A percentile compares a stretch with the other conserved stretches of the same genome.
Conservation (phyloP, 1,139 yeast genomes). For the Citeromyces hawaiiensis region DNA sequence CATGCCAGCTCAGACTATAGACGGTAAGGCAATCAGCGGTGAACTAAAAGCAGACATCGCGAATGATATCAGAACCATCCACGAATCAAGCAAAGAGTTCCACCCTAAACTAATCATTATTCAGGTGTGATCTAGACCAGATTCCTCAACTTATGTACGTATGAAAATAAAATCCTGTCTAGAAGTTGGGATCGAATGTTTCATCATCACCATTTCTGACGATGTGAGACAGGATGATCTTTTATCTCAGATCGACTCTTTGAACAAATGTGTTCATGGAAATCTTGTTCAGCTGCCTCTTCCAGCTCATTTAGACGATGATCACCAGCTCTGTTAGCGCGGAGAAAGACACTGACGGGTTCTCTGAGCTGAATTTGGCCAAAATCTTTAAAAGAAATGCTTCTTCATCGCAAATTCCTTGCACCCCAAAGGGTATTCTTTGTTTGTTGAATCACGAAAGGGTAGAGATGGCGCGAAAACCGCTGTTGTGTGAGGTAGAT, state of each 20-base stretch:
- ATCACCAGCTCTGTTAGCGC: conserved; percentile 69
- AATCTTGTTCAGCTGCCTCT: conserved; percentile 84
- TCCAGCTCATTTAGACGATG: conserved; percentile 72
- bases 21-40: conserved; percentile 17
- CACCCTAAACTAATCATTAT: conserved; percentile 54
- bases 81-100: conserved; percentile 34
- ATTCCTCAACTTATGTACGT: conserved; percentile 85
- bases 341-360: conserved; percentile 91
- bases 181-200: conserved; percentile 69
- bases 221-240: conserved; percentile 43
- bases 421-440: conserved; percentile 94
- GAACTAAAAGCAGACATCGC: conserved; percentile 14
- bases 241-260: conserved; percentile 38
- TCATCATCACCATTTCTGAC: conserved; percentile 55
- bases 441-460: conserved; percentile 54
- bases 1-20: conserved; percentile 9
- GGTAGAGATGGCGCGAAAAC: conserved; percentile 59
- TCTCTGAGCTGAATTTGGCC: conserved; percentile 82
- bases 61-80: conserved; percentile 35
- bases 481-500: conserved; percentile 94
- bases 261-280: conserved; percentile 76
- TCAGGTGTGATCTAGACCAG: conserved; percentile 83
- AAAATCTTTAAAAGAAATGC: conserved; percentile 89
- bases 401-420: conserved; percentile 73
- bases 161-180: conserved; percentile 91